Conservation (phyloP, 768 basidiomycete genomes). For the Tricholoma sp. region DNA sequence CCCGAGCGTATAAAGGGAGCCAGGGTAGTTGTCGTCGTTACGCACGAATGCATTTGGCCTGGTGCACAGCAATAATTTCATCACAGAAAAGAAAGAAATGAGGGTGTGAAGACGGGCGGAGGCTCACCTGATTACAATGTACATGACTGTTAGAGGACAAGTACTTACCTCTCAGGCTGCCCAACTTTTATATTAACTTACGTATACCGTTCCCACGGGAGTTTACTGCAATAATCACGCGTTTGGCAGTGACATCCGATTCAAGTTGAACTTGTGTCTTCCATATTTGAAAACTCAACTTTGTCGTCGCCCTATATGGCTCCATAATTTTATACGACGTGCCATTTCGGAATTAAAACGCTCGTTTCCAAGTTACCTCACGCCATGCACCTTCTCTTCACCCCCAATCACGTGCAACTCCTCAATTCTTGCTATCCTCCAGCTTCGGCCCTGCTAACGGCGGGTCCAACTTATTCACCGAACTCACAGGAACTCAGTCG, state of each 20-base stretch:
- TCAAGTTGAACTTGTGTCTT: too few species aligned
- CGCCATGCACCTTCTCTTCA: constrained; percentile 67
- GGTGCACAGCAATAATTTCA: constrained; percentile 54
- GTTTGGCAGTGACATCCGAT: too few species aligned
- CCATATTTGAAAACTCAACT: background rate
- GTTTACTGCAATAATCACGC: background rate
- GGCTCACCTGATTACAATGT: constrained; percentile 7
- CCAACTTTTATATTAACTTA: too few species aligned
- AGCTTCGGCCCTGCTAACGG: constrained; percentile 62
- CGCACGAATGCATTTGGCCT: constrained; percentile 42
- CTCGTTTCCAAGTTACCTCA: constrained; percentile 11
- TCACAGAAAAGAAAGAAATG: constrained; percentile 28
- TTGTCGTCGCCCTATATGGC: background rate
- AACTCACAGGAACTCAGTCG: constrained; percentile 83
- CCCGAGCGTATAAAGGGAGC: constrained; percentile 47
- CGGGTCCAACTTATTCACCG: constrained; percentile 73
- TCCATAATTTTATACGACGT: constrained; percentile 8
- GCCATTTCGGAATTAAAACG: constrained; percentile 7
- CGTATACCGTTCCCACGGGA: background rate
- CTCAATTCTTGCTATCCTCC: constrained; percentile 86
- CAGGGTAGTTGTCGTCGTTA: constrained; percentile 45
- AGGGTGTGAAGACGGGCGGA: constrained; percentile 7
- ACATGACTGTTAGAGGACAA: too few species aligned
- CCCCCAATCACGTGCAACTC: constrained; percentile 78
- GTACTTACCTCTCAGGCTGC: too few species aligned